Base-by-base conservation (phyloP, 2,329 filamentous ascomycete genomes). In the Cryphonectria radicalis region DNA sequence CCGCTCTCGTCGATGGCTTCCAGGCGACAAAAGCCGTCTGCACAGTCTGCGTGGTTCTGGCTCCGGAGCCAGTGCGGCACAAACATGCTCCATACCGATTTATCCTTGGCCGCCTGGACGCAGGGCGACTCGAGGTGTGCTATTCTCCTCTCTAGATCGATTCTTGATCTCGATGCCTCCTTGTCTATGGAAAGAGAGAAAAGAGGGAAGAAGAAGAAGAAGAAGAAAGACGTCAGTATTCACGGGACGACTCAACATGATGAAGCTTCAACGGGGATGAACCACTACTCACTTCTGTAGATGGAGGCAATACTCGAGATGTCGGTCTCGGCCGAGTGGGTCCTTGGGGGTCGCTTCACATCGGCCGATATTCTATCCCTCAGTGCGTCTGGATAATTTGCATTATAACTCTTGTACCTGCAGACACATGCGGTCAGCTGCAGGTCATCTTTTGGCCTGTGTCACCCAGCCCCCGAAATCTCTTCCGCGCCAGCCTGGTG, bases 391-490 rank as follows among this genome's bases (percentile, higher is more conserved):
- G 69, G 73, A 46, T 76, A 81, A 22, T 75, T 75, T 13, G 76
- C 74, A 73, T 85, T 80, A 70, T 84, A 85, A 74, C 82, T 83
- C 72, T 81, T 82, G 78, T 80, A 84, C 83, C 83, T 84, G 68
- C 35, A 32, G 13, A 53, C n/a, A 32, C 19, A 53, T 32, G 66
- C 14, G 42, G 72, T 73, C 69, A 73, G 72, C 37, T 4, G 13
- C 17, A 28, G 43, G 42, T 42, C 25, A 7, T 28, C n/a, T 14
- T n/a, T 8, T 50, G 28, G 25, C 25, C 55, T 28, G 28, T 22
- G 42, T 37, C 43, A 50, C 11, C n/a, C 37, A 3, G 22, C 25
- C 40, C 42, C 40, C 22, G n/a, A 62, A 11, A 1, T 22, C 7
- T 22, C 5, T 25, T 14, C n/a, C 40, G 17, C 40, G 37, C 60